phyloP scores from a whole-genome alignment of 768 basidiomycete species.

The Hydnomerulius pinastri region DNA sequence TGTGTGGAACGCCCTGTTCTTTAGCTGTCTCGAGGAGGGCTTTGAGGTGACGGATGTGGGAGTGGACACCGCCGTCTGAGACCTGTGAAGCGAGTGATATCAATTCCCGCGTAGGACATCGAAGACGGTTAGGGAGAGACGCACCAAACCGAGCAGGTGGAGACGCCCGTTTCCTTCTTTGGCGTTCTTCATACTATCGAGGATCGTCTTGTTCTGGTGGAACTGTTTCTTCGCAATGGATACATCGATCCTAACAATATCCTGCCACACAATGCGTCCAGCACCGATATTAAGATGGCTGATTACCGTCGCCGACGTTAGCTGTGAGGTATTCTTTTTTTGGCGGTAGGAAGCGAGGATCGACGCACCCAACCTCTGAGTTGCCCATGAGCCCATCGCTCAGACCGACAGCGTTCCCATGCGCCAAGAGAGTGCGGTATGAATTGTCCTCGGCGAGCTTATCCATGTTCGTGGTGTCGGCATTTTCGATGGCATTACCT shows the following conservation, averaged over 20 bases:
- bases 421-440: slow-evolving; percentile 73
- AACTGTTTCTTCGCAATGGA: slow-evolving; percentile 88
- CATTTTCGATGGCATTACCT: slow-evolving; percentile 89
- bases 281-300: slow-evolving; percentile 96
- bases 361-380: slow-evolving; percentile 89
- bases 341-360: neutral
- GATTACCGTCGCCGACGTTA: neutral
- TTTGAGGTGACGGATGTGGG: slow-evolving; percentile 87
- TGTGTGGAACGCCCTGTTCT: slow-evolving; percentile 77
- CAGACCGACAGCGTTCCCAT: slow-evolving; percentile 90
- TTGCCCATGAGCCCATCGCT: slow-evolving; percentile 97
- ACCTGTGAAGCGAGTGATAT: slow-evolving; percentile 46
- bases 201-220: slow-evolving; percentile 73
- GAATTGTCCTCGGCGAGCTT: slow-evolving; percentile 75
- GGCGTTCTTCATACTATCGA: slow-evolving; percentile 73
- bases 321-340: too few species aligned
- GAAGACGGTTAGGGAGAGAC: slow-evolving; percentile 22
- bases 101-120: neutral
- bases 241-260: slow-evolving; percentile 94
- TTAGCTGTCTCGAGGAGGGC: slow-evolving; percentile 92
- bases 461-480: slow-evolving; percentile 87
- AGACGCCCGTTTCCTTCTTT: slow-evolving; percentile 82
- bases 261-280: slow-evolving; percentile 95
- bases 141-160: slow-evolving; percentile 85
- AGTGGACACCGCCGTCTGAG: slow-evolving; percentile 97